Conservation (phyloP, 164 flowering plant genomes). For the Piper longum region DNA sequence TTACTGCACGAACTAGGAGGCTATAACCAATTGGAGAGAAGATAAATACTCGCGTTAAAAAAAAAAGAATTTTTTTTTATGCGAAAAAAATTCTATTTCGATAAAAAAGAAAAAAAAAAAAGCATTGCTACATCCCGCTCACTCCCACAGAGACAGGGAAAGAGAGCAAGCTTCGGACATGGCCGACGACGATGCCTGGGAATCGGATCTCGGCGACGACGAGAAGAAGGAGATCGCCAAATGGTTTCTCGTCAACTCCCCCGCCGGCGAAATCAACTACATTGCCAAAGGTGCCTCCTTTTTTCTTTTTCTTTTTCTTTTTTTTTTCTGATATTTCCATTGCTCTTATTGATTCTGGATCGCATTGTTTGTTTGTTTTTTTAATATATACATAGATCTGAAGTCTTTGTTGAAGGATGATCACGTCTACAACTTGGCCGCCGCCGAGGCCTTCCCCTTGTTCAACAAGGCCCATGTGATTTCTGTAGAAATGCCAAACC, state of each 20-base stretch:
- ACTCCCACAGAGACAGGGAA: background rate
- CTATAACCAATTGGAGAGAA: too few species aligned
- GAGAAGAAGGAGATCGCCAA: conserved; percentile 75
- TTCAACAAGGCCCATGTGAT: conserved; percentile 82
- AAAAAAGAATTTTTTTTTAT: too few species aligned
- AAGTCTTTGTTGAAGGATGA: conserved; percentile 52
- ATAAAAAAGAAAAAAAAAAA: too few species aligned
- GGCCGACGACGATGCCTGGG: conserved; percentile 25
- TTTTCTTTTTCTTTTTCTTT: conserved; percentile 1
- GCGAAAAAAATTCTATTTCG: too few species aligned
- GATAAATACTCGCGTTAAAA: too few species aligned
- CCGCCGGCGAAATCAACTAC: conserved; percentile 92
- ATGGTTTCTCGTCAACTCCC: conserved; percentile 92
- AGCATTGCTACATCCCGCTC: background rate
- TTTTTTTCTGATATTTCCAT: background rate
- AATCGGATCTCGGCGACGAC: conserved; percentile 23
- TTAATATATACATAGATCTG: conserved; percentile 32
- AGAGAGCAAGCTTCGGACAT: conserved; percentile 6
- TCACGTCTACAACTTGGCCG: conserved; percentile 47
- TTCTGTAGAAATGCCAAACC: conserved; percentile 54
- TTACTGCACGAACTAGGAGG: too few species aligned
- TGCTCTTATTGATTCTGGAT: background rate
- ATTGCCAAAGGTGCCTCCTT: conserved; percentile 67
- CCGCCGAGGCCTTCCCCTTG: conserved; percentile 65
- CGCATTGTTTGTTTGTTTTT: background rate